phyloP scores from a whole-genome alignment of 352 stramenopile genomes.

The Pythium plurisporium region DNA sequence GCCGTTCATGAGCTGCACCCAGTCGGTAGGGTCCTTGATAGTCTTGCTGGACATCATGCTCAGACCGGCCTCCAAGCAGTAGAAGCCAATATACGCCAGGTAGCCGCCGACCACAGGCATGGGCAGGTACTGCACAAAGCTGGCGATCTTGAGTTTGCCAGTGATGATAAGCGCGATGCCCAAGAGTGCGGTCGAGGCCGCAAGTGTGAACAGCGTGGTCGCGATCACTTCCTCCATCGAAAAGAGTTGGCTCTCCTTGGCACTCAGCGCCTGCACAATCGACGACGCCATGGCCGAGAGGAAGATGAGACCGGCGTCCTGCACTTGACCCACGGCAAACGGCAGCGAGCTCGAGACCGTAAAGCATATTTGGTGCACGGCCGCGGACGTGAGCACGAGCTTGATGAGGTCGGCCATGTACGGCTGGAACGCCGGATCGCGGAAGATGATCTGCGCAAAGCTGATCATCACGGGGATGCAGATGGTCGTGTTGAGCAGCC shows the following conservation, averaged over 20 bases:
- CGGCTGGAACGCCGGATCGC: conserved; percentile 86
- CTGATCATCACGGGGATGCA: conserved; percentile 89
- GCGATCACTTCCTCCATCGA: conserved; percentile 85
- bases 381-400: conserved; percentile 88
- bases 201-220: conserved; percentile 93
- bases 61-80: conserved; percentile 76
- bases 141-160: conserved; percentile 92
- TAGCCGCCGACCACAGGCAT: conserved; percentile 98
- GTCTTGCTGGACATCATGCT: conserved; percentile 88
- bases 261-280: conserved; percentile 77
- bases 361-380: conserved; percentile 82
- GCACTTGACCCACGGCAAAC: conserved; percentile 98
- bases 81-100: conserved; percentile 96
- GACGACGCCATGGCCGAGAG: conserved; percentile 92
- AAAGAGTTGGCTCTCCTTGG: conserved; percentile 52
- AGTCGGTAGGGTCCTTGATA: conserved; percentile 88
- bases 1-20: conserved; percentile 69
- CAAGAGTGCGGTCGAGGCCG: conserved; percentile 88
- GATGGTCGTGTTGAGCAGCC: conserved; percentile 94
- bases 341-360: conserved; percentile 89
- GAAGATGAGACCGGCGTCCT: conserved; percentile 99
- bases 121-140: conserved; percentile 96
- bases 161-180: conserved; percentile 93
- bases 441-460: conserved; percentile 97
- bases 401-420: conserved; percentile 93